Evolutionary conservation across 1,139 yeast species (phyloP).

Genomic region (Debaryomyces fabryi): DNA sequence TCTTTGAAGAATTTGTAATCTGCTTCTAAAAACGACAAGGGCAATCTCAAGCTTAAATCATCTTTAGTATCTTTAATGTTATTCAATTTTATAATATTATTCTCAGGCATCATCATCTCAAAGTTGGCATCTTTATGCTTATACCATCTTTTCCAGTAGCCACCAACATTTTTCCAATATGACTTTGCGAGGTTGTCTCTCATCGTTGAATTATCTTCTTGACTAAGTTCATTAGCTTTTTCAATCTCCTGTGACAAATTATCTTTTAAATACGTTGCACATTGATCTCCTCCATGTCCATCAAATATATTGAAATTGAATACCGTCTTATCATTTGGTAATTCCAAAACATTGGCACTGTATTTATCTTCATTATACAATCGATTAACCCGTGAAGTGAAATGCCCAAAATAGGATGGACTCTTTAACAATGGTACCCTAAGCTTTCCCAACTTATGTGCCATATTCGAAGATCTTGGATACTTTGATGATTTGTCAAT

Average conservation of each 20-base stretch:
- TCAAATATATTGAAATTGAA: constrained; percentile 81
- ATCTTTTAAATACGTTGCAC: constrained; percentile 60
- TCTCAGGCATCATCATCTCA: constrained; percentile 42
- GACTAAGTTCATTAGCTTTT: constrained; percentile 24
- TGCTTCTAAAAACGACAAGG: constrained; percentile 61
- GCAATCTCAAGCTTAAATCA: constrained; percentile 62
- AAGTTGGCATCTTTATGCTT: constrained; percentile 50
- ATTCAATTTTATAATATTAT: constrained; percentile 21
- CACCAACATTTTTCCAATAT: constrained; percentile 67
- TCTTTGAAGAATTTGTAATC: constrained; percentile 51
- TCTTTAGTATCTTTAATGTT: constrained; percentile 29
- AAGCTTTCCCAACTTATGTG: constrained; percentile 28
- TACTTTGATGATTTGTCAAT: constrained; percentile 20
- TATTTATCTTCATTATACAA: constrained; percentile 80
- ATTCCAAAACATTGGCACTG: constrained; percentile 57
- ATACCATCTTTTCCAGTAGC: constrained; percentile 86
- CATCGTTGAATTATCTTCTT: constrained; percentile 27
- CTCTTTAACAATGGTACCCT: constrained; percentile 62
- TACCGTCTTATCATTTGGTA: constrained; percentile 28
- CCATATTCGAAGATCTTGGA: background rate
- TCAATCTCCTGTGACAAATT: constrained; percentile 63
- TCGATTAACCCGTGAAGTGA: constrained; percentile 74
- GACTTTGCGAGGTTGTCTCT: constrained; percentile 46
- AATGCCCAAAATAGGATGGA: constrained; percentile 82
- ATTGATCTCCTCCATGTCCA: constrained; percentile 90